Evolutionary conservation across 306 rosid genomes (phyloP), one percentile per base, ranked within the genome.

Genomic region (Cucumis melo): DNA sequence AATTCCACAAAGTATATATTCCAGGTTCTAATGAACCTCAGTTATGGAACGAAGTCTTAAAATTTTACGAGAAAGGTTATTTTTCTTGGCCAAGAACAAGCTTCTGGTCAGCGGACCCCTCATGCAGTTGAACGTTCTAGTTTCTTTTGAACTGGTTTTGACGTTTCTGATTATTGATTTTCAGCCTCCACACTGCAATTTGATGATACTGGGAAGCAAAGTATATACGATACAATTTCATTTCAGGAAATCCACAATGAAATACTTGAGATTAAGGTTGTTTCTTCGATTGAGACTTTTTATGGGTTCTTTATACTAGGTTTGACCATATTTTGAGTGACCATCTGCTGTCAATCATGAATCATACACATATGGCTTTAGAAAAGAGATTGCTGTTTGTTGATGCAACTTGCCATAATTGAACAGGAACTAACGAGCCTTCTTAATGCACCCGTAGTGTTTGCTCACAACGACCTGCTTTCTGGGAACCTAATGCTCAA

Each of bases 21-120:
- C 97, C 97, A 53, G 93, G 93, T 61, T 87, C 93, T 76, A 90
- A 86, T 83, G 99, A 94, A 81, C 96, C 99, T 72, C 97, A 90
- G 71, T 77, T 94, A 73, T 94, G 99, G 99, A 87, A 71, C 29
- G 99, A 94, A 85, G 73, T 89, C 74, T 73, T 74, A 85, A 94
- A 88, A 81, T 92, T 90, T 87, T 89, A 84, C 72, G 89, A 87
- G 39, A 86, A 87, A 92, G 99, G 99, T 92, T 54, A 77, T 83
- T 50, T 79, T 41, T 77, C 57, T 67, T 77, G 9, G 57, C 70
- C 75, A 58, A 23, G 39, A 16, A 83, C 50, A 50, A n/a, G 54
- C 57, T 51, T 24, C 54, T 61, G 61, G 77, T 70, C 20, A n/a
- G 34, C 20, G 9, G 73, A 41, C 53, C 57, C 34, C 21, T 70